Evolutionary conservation across 2,329 filamentous ascomycete species (phyloP).

Genomic region (Colletotrichum zoysiae): DNA sequence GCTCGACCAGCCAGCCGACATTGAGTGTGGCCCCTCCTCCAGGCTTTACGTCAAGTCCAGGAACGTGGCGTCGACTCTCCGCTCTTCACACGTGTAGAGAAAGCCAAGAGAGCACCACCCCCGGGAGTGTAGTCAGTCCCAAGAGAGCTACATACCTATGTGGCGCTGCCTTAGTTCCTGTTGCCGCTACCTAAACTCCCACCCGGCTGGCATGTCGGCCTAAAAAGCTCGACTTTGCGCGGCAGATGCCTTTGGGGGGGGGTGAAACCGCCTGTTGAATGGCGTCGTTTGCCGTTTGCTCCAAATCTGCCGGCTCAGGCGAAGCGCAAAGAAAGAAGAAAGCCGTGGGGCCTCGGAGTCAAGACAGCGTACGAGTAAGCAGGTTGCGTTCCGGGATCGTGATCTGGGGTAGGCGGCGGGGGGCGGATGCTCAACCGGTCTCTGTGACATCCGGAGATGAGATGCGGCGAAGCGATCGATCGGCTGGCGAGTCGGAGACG

Average conservation of each 20-base stretch:
- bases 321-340: background rate
- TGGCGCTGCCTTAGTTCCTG: conserved; percentile 14
- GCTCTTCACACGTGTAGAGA: conserved; percentile 8
- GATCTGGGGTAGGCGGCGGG: conserved; percentile 15
- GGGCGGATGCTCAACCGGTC: conserved; percentile 1
- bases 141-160: background rate
- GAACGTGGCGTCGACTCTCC: conserved; percentile 34
- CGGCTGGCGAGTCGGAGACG: background rate
- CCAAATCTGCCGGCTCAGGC: conserved; percentile 4
- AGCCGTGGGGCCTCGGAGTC: conserved; percentile 31
- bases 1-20: background rate
- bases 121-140: background rate
- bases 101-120: background rate
- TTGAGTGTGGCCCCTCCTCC: background rate
- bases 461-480: conserved; percentile 15
- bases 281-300: conserved; percentile 14
- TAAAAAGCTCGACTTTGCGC: background rate
- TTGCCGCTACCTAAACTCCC: background rate
- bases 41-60: conserved; percentile 36
- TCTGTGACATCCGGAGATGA: background rate
- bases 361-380: background rate
- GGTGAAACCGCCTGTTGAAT: background rate
- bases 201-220: background rate
- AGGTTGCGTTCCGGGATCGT: background rate
- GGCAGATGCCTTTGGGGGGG: conserved; percentile 5